Conservation (phyloP, 139 green algal genomes). For the Chlorella vulgaris region DNA sequence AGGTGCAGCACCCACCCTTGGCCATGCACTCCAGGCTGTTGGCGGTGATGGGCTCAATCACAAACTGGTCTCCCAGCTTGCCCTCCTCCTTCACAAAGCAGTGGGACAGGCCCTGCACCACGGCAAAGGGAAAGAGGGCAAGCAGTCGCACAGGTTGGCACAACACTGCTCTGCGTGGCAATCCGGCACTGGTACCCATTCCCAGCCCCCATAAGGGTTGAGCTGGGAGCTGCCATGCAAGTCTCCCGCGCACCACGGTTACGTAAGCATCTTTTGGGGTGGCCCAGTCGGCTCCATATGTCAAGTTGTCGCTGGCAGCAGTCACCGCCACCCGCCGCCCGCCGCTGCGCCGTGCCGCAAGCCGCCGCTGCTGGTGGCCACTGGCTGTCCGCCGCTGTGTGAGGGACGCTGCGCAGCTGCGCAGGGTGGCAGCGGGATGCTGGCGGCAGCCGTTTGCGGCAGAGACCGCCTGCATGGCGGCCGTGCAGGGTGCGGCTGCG, state of each 20-base stretch:
- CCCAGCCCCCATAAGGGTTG: too few relatives aligned
- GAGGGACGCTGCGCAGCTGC: neutral
- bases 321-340: neutral
- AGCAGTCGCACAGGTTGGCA: too few relatives aligned
- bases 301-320: neutral
- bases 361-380: neutral
- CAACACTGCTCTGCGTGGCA: too few relatives aligned
- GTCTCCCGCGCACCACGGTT: slow-evolving; percentile 40
- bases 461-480: too few relatives aligned
- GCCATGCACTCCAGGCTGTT: slow-evolving; percentile 86
- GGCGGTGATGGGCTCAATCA: slow-evolving; percentile 87
- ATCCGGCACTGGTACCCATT: too few relatives aligned
- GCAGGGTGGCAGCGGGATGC: neutral
- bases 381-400: neutral
- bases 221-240: too few relatives aligned
- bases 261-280: slow-evolving; percentile 50
- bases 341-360: neutral
- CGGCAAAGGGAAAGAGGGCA: too few relatives aligned
- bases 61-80: slow-evolving; percentile 71
- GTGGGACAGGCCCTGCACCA: slow-evolving; percentile 75
- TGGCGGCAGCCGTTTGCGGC: neutral
- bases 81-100: slow-evolving; percentile 83
- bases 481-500: too few relatives aligned
- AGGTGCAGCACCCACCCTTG: slow-evolving; percentile 58
- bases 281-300: slow-evolving; percentile 43